A percentile compares a stretch with the other conserved stretches of the same genome.
Evolutionary conservation across 75 land plant genomes (phyloP).

Genomic region (Gnetum montanum): DNA sequence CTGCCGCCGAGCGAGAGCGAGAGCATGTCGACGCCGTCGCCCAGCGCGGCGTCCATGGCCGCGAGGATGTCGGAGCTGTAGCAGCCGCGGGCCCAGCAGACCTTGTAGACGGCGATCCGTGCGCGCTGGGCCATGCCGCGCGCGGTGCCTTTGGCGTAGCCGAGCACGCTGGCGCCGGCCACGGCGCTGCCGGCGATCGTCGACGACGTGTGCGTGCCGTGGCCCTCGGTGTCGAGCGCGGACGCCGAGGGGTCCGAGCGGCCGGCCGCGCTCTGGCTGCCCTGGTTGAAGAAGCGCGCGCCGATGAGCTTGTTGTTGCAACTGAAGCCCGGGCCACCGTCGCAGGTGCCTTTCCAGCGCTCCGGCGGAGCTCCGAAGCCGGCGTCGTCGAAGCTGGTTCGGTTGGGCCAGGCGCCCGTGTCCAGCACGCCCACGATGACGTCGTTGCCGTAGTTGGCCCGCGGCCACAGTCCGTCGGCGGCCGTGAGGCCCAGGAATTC

Average conservation of each 20-base stretch:
- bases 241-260: constrained; percentile 15
- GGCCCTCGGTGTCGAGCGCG: constrained; percentile 1
- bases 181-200: constrained; percentile 23
- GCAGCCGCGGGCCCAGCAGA: constrained; percentile 69
- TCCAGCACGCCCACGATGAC: constrained; percentile 53
- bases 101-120: constrained; percentile 71
- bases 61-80: constrained; percentile 67
- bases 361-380: constrained; percentile 12
- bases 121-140: constrained; percentile 75
- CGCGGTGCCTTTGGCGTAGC: constrained; percentile 56
- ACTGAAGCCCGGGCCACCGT: constrained; percentile 18
- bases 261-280: constrained; percentile 59
- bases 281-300: constrained; percentile 44
- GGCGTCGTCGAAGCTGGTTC: constrained; percentile 25
- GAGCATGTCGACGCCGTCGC: constrained; percentile 58
- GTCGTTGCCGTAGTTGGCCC: constrained; percentile 26
- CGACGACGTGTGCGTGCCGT: constrained; percentile 23
- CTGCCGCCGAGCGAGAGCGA: constrained; percentile 51
- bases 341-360: constrained; percentile 60
- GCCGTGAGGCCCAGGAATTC: constrained; percentile 36
- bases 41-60: constrained; percentile 45
- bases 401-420: constrained; percentile 45
- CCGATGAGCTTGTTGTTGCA: constrained; percentile 73
- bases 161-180: constrained; percentile 33
- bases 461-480: constrained; percentile 24